Evolutionary conservation across 305 asterid species (phyloP).

Genomic region (Solanum chacoense): DNA sequence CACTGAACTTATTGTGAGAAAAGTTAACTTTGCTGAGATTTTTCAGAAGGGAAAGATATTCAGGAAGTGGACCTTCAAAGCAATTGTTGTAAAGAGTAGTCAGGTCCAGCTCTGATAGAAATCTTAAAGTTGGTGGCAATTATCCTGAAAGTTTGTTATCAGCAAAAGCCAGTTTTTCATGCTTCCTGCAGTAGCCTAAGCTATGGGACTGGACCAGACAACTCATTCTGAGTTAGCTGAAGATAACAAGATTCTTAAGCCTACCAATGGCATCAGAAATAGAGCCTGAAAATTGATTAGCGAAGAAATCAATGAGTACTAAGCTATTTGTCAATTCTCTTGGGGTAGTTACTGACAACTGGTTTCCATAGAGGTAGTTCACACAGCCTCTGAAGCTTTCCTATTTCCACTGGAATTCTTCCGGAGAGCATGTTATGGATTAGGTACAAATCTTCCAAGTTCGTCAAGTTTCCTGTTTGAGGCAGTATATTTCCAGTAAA

Average conservation of each 20-base stretch:
- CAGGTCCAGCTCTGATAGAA: not conserved
- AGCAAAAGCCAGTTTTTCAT: constrained; percentile 47
- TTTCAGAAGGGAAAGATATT: not conserved
- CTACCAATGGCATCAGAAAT: not conserved
- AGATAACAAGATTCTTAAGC: constrained; percentile 12
- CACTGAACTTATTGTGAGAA: no score
- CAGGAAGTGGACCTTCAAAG: not conserved
- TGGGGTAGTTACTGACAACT: constrained; percentile 64
- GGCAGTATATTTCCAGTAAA: constrained; percentile 55
- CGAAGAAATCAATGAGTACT: constrained; percentile 53
- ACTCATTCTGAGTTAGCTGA: constrained; percentile 59
- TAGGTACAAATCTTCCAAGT: no score
- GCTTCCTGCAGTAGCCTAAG: constrained; percentile 69
- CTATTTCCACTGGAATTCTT: constrained; percentile 9
- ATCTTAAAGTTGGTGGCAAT: constrained; percentile 22
- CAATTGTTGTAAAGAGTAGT: not conserved
- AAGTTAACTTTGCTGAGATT: constrained; percentile 6
- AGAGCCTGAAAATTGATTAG: constrained; percentile 51
- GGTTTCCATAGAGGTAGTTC: constrained; percentile 58
- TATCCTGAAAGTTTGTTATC: constrained; percentile 77
- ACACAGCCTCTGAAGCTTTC: constrained; percentile 46
- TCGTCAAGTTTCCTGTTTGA: not conserved
- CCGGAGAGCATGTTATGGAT: no score
- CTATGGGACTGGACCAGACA: constrained; percentile 64
- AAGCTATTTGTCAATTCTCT: constrained; percentile 59